Base-by-base conservation (phyloP, 148 eudicot genomes). In the Chenopodium suecicum region DNA sequence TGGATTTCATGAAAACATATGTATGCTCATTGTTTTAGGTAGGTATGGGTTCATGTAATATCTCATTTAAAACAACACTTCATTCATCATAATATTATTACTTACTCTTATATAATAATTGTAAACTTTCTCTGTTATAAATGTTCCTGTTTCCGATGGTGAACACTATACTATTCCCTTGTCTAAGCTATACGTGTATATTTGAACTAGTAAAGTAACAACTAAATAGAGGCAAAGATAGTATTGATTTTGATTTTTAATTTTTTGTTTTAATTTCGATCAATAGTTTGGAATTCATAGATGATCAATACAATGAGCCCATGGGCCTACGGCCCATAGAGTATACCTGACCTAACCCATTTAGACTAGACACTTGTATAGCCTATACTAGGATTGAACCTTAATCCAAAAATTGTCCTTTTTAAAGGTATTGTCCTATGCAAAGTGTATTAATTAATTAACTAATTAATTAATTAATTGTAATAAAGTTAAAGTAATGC, bases 41-140 rank as follows among this genome's bases (percentile, higher is more conserved):
- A 70, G 73, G 50, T 34, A 19, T 70, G 73, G 47, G 25, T 70
- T 70, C 37, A 70, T 70, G 73, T 70, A 70, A 19, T 32, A 32
- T 70, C 37, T 32, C 48, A 70, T 32, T 20, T 34, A 37, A 70
- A 13, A 37, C 48, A 70, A 37, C 6, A 3, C 22, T 41, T 70
- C 1, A 70, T 70, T 70, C n/a, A 34, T 34, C n/a, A 70, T 70
- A 16, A 70, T 70, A 34, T 4, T 70, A 34, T 70, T 16, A 70
- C 7, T 32, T 11, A 70, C 47, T 37, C 2, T 3, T 17, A 70
- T 37, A 70, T 37, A 37, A 41, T 41, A 41, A 0, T 29, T 27
- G 4, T 11, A 70, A 70, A 19, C 3, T 70, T n/a, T 65, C 29
- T 70, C 22, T 70, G 20, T 32, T 4, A 4, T 69, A 23, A 23